These are phyloP conservation scores for Oenanthe sinensis DNA, from an alignment of 129 eudicot species.

Conservation along the genomic window DNA sequence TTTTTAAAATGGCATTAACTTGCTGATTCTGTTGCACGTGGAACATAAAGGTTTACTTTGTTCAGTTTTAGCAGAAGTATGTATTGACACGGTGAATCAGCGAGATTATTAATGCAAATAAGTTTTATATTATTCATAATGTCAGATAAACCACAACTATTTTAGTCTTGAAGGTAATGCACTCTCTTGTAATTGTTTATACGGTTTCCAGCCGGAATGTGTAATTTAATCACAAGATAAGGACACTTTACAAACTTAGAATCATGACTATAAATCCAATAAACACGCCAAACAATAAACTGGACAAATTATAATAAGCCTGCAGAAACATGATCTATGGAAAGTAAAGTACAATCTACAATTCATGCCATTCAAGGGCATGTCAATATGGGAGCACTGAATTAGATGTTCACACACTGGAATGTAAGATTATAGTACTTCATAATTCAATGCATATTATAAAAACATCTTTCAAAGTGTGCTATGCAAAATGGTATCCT, in stretches of 20 bases:
- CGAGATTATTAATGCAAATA: not conserved
- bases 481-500: not conserved
- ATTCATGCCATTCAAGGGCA: not conserved
- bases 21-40: too few species aligned
- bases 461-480: not conserved
- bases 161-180: not conserved
- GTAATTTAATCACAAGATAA: not conserved
- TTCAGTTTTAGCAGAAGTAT: not conserved
- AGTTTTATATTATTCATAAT: not conserved
- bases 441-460: not conserved
- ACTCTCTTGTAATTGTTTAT: not conserved
- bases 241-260: not conserved
- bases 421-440: not conserved
- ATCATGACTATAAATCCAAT: not conserved
- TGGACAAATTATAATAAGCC: not conserved
- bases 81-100: not conserved
- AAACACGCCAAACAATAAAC: not conserved
- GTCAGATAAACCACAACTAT: not conserved
- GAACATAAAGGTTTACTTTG: not conserved
- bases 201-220: not conserved
- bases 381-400: not conserved
- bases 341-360: not conserved
- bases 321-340: not conserved
- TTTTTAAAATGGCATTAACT: too few species aligned
- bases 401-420: not conserved